Evolutionary conservation across 345 rosid species (phyloP).

Genomic region (Heritiera littoralis): DNA sequence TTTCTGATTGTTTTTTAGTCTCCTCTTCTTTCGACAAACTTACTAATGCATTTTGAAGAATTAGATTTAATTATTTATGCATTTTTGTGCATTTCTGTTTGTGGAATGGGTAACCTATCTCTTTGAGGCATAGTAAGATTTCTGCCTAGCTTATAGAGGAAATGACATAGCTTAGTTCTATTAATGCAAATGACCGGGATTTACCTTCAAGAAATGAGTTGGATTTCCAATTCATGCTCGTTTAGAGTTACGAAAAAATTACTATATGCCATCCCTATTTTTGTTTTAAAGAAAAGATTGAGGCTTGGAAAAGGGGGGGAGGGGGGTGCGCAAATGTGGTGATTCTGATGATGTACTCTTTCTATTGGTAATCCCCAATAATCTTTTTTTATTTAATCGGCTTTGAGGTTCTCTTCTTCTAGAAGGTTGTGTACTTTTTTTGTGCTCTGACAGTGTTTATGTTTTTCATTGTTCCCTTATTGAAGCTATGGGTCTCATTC

Average conservation of each 20-base stretch:
- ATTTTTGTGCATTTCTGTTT: neutral
- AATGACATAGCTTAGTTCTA: neutral
- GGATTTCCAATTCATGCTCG: neutral
- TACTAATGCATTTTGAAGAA: neutral
- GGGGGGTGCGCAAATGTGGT: neutral
- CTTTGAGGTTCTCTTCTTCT: neutral
- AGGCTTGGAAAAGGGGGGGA: neutral
- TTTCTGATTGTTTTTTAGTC: neutral
- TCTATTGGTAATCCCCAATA: neutral
- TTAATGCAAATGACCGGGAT: neutral
- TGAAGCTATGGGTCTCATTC: neutral
- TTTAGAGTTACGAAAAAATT: neutral
- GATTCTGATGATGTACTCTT: neutral
- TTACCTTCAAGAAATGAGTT: neutral
- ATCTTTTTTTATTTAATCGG: too few relatives aligned
- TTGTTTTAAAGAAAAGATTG: neutral
- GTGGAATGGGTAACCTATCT: neutral
- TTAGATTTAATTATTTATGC: neutral
- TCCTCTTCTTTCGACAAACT: neutral
- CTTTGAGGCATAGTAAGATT: neutral
- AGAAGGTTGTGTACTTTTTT: neutral
- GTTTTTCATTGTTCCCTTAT: neutral
- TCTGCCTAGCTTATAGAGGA: neutral
- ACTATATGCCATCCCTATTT: neutral
- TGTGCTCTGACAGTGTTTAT: neutral